A percentile compares a stretch with the other conserved stretches of the same genome.
These are phyloP conservation scores for Claviceps capensis DNA, from an alignment of 2,329 filamentous ascomycete genomes.

Conservation along the genomic window DNA sequence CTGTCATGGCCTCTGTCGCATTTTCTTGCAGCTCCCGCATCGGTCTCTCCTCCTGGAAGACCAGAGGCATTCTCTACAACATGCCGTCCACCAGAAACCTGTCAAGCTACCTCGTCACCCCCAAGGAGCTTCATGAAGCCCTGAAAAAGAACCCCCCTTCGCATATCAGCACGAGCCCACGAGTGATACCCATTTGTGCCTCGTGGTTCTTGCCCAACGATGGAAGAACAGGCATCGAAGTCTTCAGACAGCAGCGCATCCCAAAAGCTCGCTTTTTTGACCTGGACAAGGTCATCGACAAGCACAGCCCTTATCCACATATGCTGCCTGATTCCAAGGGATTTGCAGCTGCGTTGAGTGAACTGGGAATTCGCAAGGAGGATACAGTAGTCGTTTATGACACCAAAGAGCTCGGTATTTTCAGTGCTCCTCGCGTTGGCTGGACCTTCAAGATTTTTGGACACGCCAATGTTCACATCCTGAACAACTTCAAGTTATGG, in stretches of 20 bases:
- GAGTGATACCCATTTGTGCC: slow-evolving; percentile 79
- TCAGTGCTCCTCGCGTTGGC: slow-evolving; percentile 82
- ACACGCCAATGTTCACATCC: slow-evolving; percentile 71
- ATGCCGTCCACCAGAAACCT: slow-evolving; percentile 30
- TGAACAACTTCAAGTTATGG: slow-evolving; percentile 97
- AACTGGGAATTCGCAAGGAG: slow-evolving; percentile 72
- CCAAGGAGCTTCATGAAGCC: slow-evolving; percentile 66
- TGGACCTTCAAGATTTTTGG: slow-evolving; percentile 92
- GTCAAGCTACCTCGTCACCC: slow-evolving; percentile 75
- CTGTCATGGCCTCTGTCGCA: slow-evolving; percentile 28
- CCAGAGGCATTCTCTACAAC: slow-evolving; percentile 18
- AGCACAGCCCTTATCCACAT: slow-evolving; percentile 79
- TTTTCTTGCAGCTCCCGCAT: slow-evolving; percentile 29
- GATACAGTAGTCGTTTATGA: slow-evolving; percentile 94
- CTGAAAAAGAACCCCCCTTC: slow-evolving; percentile 71
- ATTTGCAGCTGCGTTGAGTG: slow-evolving; percentile 80
- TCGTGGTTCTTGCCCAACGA: slow-evolving; percentile 97
- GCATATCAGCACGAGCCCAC: slow-evolving; percentile 66
- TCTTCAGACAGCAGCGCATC: slow-evolving; percentile 72
- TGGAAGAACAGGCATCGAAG: slow-evolving; percentile 62
- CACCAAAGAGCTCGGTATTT: slow-evolving; percentile 78
- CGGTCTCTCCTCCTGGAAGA: slow-evolving; percentile 23
- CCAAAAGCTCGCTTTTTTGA: slow-evolving; percentile 92
- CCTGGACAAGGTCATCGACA: slow-evolving; percentile 81
- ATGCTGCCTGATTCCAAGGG: slow-evolving; percentile 77